Percentiles rank a stretch among this genome's conserved stretches.
phyloP scores from a whole-genome alignment of 345 rosid genomes.

The Hypericum perforatum region DNA sequence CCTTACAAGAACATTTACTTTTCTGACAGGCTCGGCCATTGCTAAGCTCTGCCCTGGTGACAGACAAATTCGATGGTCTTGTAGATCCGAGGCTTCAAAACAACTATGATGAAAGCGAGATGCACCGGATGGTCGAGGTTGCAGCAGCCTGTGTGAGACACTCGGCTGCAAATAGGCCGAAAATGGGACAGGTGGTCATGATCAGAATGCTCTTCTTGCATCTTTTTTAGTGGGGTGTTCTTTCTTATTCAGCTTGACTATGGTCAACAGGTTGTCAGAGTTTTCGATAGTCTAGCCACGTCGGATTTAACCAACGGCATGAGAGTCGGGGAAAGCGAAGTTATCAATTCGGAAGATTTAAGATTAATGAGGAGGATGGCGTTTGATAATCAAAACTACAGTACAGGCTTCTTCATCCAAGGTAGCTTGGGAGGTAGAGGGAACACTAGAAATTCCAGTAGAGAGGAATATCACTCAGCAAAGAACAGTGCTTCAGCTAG shows the following conservation, averaged over 20 bases:
- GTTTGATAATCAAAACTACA: conserved; percentile 70
- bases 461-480: conserved; percentile 14
- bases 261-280: conserved; percentile 67
- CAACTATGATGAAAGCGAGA: conserved; percentile 50
- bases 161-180: conserved; percentile 79
- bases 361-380: conserved; percentile 87
- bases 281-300: conserved; percentile 54
- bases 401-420: conserved; percentile 54
- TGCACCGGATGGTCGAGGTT: conserved; percentile 79
- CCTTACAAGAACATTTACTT: too few species aligned
- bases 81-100: conserved; percentile 68
- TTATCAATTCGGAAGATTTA: too few species aligned
- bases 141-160: conserved; percentile 92
- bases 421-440: conserved; percentile 22
- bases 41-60: conserved; percentile 58
- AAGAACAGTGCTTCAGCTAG: conserved; percentile 5
- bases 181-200: conserved; percentile 85
- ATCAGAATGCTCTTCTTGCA: neutral
- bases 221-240: neutral
- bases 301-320: conserved; percentile 79
- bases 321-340: conserved; percentile 84
- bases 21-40: conserved; percentile 75
- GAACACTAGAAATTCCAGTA: conserved; percentile 22
- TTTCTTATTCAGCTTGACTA: conserved; percentile 8
- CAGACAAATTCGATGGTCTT: conserved; percentile 44